Base-by-base conservation (phyloP, 2,329 filamentous ascomycete species). In the Pseudofabraea citricarpa region DNA sequence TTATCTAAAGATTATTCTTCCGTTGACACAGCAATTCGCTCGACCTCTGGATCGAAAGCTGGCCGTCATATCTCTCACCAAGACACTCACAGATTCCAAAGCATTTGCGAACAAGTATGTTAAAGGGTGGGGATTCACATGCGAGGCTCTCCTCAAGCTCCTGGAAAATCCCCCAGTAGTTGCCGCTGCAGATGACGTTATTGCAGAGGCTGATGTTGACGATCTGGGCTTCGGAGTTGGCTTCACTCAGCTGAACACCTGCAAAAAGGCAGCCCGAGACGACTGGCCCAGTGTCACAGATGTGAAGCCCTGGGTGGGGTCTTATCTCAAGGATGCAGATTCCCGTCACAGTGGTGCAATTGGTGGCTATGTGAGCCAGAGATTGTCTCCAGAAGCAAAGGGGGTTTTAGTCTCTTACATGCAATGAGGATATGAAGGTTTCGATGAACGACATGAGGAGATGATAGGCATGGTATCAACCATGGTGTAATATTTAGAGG, bases 151-250 rank as follows among this genome's bases (percentile, higher is more conserved):
- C 46, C 76, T 98, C 32, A 89, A 91, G 56, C 75, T 97, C 12
- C 75, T 98, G 6, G 85, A 91, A 61, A 94, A 95, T 65, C 88
- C 91, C 20, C 90, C 91, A 2, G 69, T 76, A 6, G 68, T 72
- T 13, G 78, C 83, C 2, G 69, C 75, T 26, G 83, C 84, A 45
- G 83, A 88, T 51, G 89, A 94, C 53, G 70, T 87, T 40, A 83
- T 95, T 50, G 79, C 81, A 9, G 93, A 97, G 61, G 83, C 89
- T 3, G 91, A 97, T 57, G 87, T 95, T 20, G 93, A 98, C 57
- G 93, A 98, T 62, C 82, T 96, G 53, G 85, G 88, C 21, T 98
- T 98, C 59, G 93, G 93, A 20, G 83, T 96, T 52, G 91, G 90
- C 7, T 98, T 95, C 67, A 97, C 93, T 1, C 84, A 87, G 23